Evolutionary conservation across 164 flowering plant species (phyloP).

Genomic region (Umbellularia californica): DNA sequence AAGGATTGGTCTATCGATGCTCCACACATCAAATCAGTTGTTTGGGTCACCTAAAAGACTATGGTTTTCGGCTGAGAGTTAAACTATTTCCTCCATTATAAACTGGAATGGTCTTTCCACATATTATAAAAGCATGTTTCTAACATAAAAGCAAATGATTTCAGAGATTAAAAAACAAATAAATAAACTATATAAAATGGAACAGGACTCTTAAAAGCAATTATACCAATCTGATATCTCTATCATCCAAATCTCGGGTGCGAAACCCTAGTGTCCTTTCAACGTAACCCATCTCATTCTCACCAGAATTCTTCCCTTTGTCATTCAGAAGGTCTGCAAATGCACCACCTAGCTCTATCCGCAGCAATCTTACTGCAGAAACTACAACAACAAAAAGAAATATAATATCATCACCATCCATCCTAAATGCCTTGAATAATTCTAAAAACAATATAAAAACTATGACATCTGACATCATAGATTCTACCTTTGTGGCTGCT

Average conservation of each 20-base stretch:
- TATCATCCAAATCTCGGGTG: slow-evolving; percentile 64
- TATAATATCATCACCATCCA: too few species aligned
- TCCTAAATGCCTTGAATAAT: too few species aligned
- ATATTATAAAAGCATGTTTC: background rate
- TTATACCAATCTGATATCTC: slow-evolving; percentile 76
- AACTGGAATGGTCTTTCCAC: background rate
- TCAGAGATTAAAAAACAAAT: background rate
- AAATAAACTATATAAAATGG: background rate
- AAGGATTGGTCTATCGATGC: too few species aligned
- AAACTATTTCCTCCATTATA: too few species aligned
- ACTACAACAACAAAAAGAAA: slow-evolving; percentile 33
- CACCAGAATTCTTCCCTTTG: slow-evolving; percentile 76
- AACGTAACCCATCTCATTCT: slow-evolving; percentile 84
- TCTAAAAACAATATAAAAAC: too few species aligned
- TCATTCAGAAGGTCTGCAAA: slow-evolving; percentile 87
- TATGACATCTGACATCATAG: too few species aligned
- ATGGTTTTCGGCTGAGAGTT: too few species aligned
- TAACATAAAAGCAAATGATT: background rate
- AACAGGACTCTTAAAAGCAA: background rate
- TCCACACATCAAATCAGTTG: too few species aligned
- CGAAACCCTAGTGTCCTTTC: slow-evolving; percentile 86
- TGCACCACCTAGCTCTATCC: slow-evolving; percentile 88
- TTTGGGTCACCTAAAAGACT: too few species aligned
- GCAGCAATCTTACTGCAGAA: slow-evolving; percentile 84
- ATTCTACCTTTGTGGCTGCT: too few species aligned